These are phyloP conservation scores for Septoria petroselini DNA, from an alignment of 2,329 filamentous ascomycete genomes.

Conservation along the genomic window DNA sequence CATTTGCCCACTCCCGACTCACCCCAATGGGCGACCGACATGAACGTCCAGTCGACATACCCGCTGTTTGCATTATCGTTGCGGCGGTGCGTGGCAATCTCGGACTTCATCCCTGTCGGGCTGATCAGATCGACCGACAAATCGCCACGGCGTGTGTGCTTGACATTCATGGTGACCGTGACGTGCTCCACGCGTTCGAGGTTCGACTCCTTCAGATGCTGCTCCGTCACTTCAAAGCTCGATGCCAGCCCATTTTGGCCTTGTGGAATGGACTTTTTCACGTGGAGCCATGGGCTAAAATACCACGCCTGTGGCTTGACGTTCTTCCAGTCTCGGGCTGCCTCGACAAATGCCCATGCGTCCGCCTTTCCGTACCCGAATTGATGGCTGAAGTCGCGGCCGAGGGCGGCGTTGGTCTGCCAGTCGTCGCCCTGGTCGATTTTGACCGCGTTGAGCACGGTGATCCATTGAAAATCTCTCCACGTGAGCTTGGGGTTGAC, in stretches of 20 bases:
- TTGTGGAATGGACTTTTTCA: constrained; percentile 81
- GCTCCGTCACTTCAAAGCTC: constrained; percentile 74
- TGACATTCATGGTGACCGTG: constrained; percentile 94
- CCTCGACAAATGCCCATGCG: constrained; percentile 77
- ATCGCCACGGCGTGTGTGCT: constrained; percentile 83
- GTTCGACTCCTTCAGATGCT: constrained; percentile 79
- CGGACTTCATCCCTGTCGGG: constrained; percentile 74
- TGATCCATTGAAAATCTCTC: constrained; percentile 92
- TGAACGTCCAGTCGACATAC: constrained; percentile 96
- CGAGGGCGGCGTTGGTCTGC: constrained; percentile 70
- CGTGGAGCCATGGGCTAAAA: constrained; percentile 89
- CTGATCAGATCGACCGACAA: constrained; percentile 88
- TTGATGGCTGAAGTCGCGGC: constrained; percentile 86
- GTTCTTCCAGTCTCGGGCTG: constrained; percentile 76
- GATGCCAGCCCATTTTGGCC: constrained; percentile 75
- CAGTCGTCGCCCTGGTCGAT: constrained; percentile 76
- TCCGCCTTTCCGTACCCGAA: constrained; percentile 97
- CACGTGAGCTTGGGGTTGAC: constrained; percentile 83
- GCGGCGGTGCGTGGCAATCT: constrained; percentile 73
- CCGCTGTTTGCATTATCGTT: constrained; percentile 65
- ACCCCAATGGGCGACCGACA: constrained; percentile 97
- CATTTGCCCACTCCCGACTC: constrained; percentile 84
- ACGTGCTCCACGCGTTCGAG: constrained; percentile 87
- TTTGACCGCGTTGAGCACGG: constrained; percentile 77
- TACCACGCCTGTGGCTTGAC: constrained; percentile 97